These are phyloP conservation scores for Umbelopsis sp. DNA, from an alignment of 192 early-diverging fungal species.

Conservation along the genomic window DNA sequence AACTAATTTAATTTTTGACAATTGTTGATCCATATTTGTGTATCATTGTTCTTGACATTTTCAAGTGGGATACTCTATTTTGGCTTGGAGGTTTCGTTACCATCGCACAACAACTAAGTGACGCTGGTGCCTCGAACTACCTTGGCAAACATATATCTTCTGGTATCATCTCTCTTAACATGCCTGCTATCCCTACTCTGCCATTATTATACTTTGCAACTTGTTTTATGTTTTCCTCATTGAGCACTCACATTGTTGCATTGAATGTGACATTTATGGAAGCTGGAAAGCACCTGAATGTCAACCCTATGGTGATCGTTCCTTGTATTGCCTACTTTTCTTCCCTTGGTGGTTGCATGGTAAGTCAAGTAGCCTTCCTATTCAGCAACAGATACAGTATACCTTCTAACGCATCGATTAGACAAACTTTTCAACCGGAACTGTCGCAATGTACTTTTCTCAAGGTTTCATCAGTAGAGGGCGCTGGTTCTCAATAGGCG, in stretches of 20 bases:
- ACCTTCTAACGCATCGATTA: neutral
- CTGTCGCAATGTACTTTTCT: conserved; percentile 61
- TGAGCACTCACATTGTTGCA: conserved; percentile 73
- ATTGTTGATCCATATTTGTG: neutral
- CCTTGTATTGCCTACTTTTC: conserved; percentile 67
- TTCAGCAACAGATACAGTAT: neutral
- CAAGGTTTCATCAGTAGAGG: conserved; percentile 59
- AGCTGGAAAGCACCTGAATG: conserved; percentile 64
- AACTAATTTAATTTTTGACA: neutral
- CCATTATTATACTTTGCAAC: conserved; percentile 66
- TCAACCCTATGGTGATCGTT: conserved; percentile 54
- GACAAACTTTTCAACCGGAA: conserved; percentile 51
- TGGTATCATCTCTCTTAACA: conserved; percentile 30
- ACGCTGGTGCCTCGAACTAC: conserved; percentile 67
- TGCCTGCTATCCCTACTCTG: conserved; percentile 49
- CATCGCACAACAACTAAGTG: conserved; percentile 71
- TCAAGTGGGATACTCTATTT: conserved; percentile 78
- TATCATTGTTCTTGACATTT: neutral
- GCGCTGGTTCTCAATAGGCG: conserved; percentile 65
- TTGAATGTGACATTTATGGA: conserved; percentile 71
- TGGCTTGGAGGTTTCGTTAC: conserved; percentile 82
- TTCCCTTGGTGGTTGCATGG: conserved; percentile 61
- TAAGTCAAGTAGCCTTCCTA: conserved; percentile 17
- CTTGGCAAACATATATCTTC: conserved; percentile 60
- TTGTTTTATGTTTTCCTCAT: conserved; percentile 74